Evolutionary conservation across 2,329 filamentous ascomycete species (phyloP).

Genomic region (Tolypocladium cylindrosporum): DNA sequence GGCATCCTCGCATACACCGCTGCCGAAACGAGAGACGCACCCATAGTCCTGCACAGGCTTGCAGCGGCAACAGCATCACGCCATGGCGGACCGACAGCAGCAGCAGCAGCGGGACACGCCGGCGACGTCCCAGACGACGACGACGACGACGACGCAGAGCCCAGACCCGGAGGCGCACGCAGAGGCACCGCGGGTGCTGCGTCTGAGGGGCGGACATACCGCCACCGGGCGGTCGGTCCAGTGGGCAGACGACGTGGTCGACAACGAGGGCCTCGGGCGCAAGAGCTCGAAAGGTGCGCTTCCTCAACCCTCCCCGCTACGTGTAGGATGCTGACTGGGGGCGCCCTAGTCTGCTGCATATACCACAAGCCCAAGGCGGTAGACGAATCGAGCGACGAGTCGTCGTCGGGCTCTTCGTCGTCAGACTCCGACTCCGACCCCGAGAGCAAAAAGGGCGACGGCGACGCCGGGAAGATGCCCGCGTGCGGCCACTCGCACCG

Average conservation of each 20-base stretch:
- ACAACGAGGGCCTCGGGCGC: slow-evolving; percentile 89
- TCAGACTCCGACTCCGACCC: slow-evolving; percentile 43
- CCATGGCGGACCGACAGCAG: slow-evolving; percentile 18
- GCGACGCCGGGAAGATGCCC: slow-evolving; percentile 18
- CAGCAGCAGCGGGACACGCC: slow-evolving; percentile 16
- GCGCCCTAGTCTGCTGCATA: slow-evolving; percentile 81
- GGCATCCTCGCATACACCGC: not conserved
- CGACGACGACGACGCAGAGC: slow-evolving; percentile 14
- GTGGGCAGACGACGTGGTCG: slow-evolving; percentile 88
- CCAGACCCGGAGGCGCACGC: slow-evolving; percentile 16
- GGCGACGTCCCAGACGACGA: slow-evolving; percentile 22
- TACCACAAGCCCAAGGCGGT: slow-evolving; percentile 79
- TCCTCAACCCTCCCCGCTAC: not conserved
- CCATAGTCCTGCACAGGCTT: not conserved
- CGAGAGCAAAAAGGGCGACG: slow-evolving; percentile 29
- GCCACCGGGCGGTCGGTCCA: slow-evolving; percentile 56
- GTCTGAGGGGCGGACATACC: slow-evolving; percentile 39
- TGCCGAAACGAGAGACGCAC: not conserved
- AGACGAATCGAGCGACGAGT: slow-evolving; percentile 71
- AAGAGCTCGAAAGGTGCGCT: slow-evolving; percentile 82
- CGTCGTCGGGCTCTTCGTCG: slow-evolving; percentile 38
- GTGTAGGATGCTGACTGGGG: not conserved
- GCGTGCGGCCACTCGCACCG: slow-evolving; percentile 23
- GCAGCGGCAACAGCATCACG: not conserved
- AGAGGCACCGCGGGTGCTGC: slow-evolving; percentile 31